A percentile compares a stretch with the other conserved stretches of the same genome.
These are phyloP conservation scores for Solanum appendiculatum DNA, from an alignment of 257 asterid species.

Conservation along the genomic window DNA sequence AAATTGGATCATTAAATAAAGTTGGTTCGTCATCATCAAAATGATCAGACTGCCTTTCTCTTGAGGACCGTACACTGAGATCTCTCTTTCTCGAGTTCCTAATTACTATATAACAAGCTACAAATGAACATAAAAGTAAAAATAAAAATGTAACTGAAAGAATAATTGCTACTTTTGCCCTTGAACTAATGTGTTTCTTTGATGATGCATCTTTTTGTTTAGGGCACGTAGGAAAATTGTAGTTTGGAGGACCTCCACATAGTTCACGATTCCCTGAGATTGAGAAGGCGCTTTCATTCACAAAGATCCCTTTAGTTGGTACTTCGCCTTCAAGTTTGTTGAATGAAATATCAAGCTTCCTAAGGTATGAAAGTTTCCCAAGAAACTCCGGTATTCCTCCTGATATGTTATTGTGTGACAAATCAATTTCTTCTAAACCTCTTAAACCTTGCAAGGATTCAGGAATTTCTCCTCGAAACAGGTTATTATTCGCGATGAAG, in stretches of 20 bases:
- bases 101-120: not conserved
- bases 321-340: conserved; percentile 26
- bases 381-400: conserved; percentile 7
- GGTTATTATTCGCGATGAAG: not conserved
- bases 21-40: not conserved
- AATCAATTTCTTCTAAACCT: not conserved
- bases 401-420: conserved; percentile 8
- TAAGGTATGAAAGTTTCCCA: conserved; percentile 6
- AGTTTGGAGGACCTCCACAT: conserved; percentile 19
- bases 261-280: conserved; percentile 15
- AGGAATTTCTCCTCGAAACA: conserved; percentile 7
- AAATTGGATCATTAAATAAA: not conserved
- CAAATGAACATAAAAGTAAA: not conserved
- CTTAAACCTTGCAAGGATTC: not conserved
- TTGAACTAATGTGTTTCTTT: not conserved
- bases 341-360: conserved; percentile 25
- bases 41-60: not conserved
- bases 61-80: not conserved
- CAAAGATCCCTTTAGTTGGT: conserved; percentile 20
- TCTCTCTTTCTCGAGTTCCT: not conserved
- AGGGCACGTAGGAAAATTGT: conserved; percentile 9
- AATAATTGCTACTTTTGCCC: not conserved
- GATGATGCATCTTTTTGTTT: not conserved
- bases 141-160: not conserved
- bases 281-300: conserved; percentile 13